Conservation (phyloP, 495 filamentous ascomycete species). For the Aspergillus leporis region DNA sequence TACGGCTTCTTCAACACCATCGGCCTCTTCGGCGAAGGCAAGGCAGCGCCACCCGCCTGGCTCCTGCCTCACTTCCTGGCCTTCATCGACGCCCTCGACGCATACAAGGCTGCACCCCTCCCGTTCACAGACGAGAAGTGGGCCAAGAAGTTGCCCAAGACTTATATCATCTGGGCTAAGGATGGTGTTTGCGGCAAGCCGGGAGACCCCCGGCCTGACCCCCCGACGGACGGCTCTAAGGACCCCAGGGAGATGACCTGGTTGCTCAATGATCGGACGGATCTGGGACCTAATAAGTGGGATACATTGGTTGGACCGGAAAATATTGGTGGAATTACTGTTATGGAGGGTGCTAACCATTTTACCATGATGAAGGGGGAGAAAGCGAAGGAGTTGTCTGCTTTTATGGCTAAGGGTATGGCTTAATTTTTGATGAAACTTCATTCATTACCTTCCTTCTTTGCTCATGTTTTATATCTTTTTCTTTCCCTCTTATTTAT, state of each 20-base stretch:
- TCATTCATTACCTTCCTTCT: not conserved
- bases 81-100: slow-evolving; percentile 71
- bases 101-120: slow-evolving; percentile 59
- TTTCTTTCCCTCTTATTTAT: not conserved
- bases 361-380: slow-evolving; percentile 44
- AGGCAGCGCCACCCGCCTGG: slow-evolving; percentile 59
- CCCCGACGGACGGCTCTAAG: slow-evolving; percentile 50
- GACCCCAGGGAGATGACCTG: slow-evolving; percentile 66
- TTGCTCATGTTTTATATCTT: not conserved
- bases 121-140: slow-evolving; percentile 41
- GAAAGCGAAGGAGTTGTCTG: slow-evolving; percentile 38
- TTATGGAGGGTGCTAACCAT: slow-evolving; percentile 43
- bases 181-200: slow-evolving; percentile 77
- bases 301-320: slow-evolving; percentile 66
- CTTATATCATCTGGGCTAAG: slow-evolving; percentile 74
- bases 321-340: slow-evolving; percentile 15
- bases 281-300: slow-evolving; percentile 81
- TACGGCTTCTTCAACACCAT: slow-evolving; percentile 79
- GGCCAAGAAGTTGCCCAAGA: slow-evolving; percentile 33
- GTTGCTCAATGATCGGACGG: slow-evolving; percentile 74
- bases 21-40: slow-evolving; percentile 74
- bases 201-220: slow-evolving; percentile 67
- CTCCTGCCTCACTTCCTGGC: slow-evolving; percentile 81
- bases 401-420: slow-evolving; percentile 27
- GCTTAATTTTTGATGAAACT: not conserved